Evolutionary conservation across 805 yeast genomes (phyloP).

Genomic region (Lipomyces yamanashiensis): DNA sequence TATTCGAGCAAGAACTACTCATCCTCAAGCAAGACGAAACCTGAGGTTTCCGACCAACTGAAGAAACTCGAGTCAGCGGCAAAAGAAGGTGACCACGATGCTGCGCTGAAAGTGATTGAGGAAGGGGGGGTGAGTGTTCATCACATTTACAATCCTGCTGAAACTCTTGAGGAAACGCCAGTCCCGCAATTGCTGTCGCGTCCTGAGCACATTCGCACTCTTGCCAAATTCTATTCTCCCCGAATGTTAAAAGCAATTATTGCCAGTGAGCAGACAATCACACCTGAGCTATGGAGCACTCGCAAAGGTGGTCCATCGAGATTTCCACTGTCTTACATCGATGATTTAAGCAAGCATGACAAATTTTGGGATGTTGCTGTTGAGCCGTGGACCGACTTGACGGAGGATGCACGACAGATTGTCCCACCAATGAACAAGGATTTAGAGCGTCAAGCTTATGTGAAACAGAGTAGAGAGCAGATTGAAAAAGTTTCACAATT

Average conservation of each 20-base stretch:
- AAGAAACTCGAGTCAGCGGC: neutral
- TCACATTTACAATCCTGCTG: slow-evolving; percentile 2
- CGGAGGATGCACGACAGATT: slow-evolving; percentile 58
- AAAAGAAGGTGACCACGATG: neutral
- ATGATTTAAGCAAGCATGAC: slow-evolving; percentile 72
- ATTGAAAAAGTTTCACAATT: slow-evolving; percentile 3
- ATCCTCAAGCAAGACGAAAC: neutral
- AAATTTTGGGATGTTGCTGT: slow-evolving; percentile 72
- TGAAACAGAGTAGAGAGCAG: neutral
- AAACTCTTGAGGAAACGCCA: neutral
- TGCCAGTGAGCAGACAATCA: slow-evolving; percentile 74
- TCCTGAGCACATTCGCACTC: slow-evolving; percentile 15
- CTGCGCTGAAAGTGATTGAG: neutral
- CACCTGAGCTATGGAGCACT: slow-evolving; percentile 62
- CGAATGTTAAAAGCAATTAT: slow-evolving; percentile 79
- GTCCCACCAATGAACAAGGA: slow-evolving; percentile 44
- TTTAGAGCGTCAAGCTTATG: neutral
- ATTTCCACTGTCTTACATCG: slow-evolving; percentile 73
- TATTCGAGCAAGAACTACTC: neutral
- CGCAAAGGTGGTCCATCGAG: slow-evolving; percentile 52
- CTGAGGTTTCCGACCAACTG: neutral
- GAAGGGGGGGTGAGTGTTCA: neutral
- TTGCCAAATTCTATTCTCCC: slow-evolving; percentile 75
- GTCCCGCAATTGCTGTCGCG: slow-evolving; percentile 3
- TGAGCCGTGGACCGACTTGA: slow-evolving; percentile 54